Evolutionary conservation across 257 asterid species (phyloP), one percentile per base, ranked within the genome.

Genomic region (Nicotiana knightiana): DNA sequence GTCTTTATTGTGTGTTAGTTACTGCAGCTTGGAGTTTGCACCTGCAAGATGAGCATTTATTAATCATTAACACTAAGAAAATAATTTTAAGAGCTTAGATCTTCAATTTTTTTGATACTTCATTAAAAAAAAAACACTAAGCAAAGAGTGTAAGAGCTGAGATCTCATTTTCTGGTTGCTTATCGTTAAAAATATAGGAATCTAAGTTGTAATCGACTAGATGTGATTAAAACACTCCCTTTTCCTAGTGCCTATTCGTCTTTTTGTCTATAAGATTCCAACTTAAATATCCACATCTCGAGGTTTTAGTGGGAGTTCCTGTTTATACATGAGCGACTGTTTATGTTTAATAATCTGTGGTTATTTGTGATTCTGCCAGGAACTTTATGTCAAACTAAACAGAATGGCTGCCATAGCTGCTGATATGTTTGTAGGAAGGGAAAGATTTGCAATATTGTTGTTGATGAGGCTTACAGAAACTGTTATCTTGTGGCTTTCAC

Each of bases 391-490:
- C 73, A 96, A 96, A 87, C 86, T 94, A 88, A 96, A 92, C 86
- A 92, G 98, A 85, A 92, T 96, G 95, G 93, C 95, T 80, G 84
- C 90, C 85, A 82, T 96, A 79, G 95, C 97, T 57, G 95, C 94
- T 73, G 99, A 96, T 65, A 94, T 96, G 99, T 96, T 96, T 89
- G 91, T 92, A 6, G 99, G 99, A 76, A 89, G 98, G 83, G 99
- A 96, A 89, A 96, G 97, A 88, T 96, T 93, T 85, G 98, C 98
- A 9, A 90, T 92, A 55, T 83, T 94, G 89, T 88, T 94, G 84
- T 85, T 96, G 83, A 96, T 96, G 98, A 92, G 99, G 93, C 98
- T 96, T 73, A 93, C 97, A 3, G 99, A 96, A 90, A 94, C 99
- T 21, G 97, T 96, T 80, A 91, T 96, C 84, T 85, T 96, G 83